Evolutionary conservation across 75 land plant genomes (phyloP).

Genomic region (Pseudotsuga menziesii): DNA sequence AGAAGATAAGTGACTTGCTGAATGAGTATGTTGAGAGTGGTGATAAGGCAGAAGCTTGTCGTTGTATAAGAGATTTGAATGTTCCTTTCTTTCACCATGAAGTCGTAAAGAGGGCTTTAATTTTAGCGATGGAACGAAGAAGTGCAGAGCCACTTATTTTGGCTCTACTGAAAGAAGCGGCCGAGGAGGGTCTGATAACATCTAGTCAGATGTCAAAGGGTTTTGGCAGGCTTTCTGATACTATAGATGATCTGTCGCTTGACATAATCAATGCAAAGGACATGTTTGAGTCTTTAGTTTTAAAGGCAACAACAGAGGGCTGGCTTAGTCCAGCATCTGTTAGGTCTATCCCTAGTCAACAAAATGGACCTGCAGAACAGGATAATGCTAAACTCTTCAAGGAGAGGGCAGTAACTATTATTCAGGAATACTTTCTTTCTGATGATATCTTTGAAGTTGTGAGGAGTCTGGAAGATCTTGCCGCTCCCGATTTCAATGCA

Average conservation of each 20-base stretch:
- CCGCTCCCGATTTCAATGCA: slow-evolving; percentile 70
- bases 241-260: slow-evolving; percentile 73
- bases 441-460: slow-evolving; percentile 94
- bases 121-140: slow-evolving; percentile 68
- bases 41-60: slow-evolving; percentile 65
- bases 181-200: slow-evolving; percentile 87
- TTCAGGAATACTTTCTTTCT: slow-evolving; percentile 86
- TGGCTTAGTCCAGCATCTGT: slow-evolving; percentile 66
- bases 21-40: slow-evolving; percentile 75
- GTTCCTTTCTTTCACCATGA: slow-evolving; percentile 92
- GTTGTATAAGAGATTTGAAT: slow-evolving; percentile 80
- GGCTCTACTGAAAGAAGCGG: slow-evolving; percentile 64
- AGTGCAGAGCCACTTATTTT: slow-evolving; percentile 57
- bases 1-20: slow-evolving; percentile 56
- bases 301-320: slow-evolving; percentile 68
- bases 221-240: slow-evolving; percentile 64
- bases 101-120: slow-evolving; percentile 84
- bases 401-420: slow-evolving; percentile 63
- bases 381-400: slow-evolving; percentile 55
- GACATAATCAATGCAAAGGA: slow-evolving; percentile 81
- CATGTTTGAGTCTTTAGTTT: slow-evolving; percentile 41
- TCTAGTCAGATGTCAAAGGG: slow-evolving; percentile 92
- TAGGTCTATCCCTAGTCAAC: slow-evolving; percentile 30
- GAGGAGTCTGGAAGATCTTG: slow-evolving; percentile 79
- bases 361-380: slow-evolving; percentile 13